These are phyloP conservation scores for Wickerhamomyces canadensis DNA, from an alignment of 805 yeast genomes.

Conservation along the genomic window DNA sequence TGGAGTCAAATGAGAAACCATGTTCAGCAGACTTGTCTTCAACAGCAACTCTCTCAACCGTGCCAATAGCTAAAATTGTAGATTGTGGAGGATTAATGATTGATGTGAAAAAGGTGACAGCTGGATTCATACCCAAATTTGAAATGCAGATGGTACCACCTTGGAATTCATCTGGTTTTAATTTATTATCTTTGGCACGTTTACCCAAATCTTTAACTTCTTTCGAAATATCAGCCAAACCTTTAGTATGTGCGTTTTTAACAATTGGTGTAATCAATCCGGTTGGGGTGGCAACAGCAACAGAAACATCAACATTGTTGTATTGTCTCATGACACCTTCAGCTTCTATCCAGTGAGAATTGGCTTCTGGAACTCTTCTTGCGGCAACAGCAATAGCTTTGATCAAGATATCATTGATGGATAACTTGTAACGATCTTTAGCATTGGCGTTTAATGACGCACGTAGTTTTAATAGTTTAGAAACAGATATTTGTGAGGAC, in stretches of 20 bases:
- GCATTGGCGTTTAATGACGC: conserved; percentile 80
- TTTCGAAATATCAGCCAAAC: conserved; percentile 73
- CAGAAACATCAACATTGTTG: conserved; percentile 90
- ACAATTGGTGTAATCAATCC: conserved; percentile 97
- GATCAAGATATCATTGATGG: conserved; percentile 89
- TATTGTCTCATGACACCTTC: conserved; percentile 91
- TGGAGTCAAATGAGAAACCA: conserved; percentile 90
- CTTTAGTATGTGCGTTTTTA: conserved; percentile 80
- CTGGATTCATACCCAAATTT: conserved; percentile 97
- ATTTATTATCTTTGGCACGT: conserved; percentile 92
- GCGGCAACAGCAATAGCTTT: conserved; percentile 93
- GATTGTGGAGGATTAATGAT: conserved; percentile 98
- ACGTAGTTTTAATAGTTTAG: conserved; percentile 88
- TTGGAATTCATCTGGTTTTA: conserved; percentile 94
- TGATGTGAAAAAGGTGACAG: conserved; percentile 89
- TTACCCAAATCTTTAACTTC: conserved; percentile 90
- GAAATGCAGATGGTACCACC: conserved; percentile 99
- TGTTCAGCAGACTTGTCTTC: conserved; percentile 87
- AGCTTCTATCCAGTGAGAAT: conserved; percentile 86
- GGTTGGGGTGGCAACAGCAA: conserved; percentile 97
- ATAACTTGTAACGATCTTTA: conserved; percentile 82
- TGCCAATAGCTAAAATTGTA: conserved; percentile 90
- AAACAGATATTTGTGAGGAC: conserved; percentile 78
- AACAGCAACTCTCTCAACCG: conserved; percentile 86
- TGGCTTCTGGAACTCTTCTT: conserved; percentile 86